Evolutionary conservation across 306 rosid genomes (phyloP).

Genomic region (Prunus kanzakura): DNA sequence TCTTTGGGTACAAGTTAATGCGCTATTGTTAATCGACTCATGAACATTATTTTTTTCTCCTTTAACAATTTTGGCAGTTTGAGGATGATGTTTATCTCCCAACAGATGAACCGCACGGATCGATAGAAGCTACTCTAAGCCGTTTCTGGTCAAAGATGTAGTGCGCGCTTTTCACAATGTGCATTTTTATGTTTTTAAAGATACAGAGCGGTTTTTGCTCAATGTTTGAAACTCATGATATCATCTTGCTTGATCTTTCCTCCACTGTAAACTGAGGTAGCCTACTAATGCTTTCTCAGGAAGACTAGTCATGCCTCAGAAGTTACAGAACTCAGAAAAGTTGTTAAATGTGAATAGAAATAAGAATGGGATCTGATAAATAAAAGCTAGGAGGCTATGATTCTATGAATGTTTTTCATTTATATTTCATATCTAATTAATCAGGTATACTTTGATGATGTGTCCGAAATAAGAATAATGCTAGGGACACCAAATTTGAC

Average conservation of each 20-base stretch:
- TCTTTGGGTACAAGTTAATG: not conserved
- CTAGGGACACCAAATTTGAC: too few relatives aligned
- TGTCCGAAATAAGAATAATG: too few relatives aligned
- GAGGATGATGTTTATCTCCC: slow-evolving; percentile 89
- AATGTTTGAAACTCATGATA: not conserved
- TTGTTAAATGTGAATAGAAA: too few relatives aligned
- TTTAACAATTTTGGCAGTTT: slow-evolving; percentile 49
- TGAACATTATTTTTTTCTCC: not conserved
- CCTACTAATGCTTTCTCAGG: not conserved
- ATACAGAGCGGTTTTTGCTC: not conserved
- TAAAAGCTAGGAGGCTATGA: too few relatives aligned
- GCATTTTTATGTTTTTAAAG: not conserved
- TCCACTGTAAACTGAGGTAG: not conserved
- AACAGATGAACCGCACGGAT: slow-evolving; percentile 91
- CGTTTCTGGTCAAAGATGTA: slow-evolving; percentile 73
- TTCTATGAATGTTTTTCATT: too few relatives aligned
- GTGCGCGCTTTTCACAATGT: not conserved
- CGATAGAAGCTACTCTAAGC: slow-evolving; percentile 84
- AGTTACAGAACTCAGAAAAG: too few relatives aligned
- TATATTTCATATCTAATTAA: too few relatives aligned
- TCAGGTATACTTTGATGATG: too few relatives aligned
- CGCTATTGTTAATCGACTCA: not conserved
- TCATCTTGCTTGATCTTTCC: not conserved
- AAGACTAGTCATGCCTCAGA: not conserved
- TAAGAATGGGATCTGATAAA: too few relatives aligned